phyloP scores from a whole-genome alignment of 257 asterid species.

The Solanum tacnaense region DNA sequence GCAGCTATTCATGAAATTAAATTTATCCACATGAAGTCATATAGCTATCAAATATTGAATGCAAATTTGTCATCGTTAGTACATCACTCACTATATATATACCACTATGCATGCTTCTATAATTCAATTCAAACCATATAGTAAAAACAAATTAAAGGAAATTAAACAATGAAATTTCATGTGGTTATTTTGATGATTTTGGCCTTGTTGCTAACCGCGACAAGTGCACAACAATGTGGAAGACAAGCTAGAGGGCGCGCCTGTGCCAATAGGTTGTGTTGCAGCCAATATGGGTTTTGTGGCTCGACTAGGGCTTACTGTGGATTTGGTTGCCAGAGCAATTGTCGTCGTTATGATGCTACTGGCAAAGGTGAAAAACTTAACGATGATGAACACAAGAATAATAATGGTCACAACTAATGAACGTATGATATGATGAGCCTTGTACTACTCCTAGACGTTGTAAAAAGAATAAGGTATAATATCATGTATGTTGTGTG shows the following conservation, averaged over 20 bases:
- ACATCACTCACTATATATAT: not conserved
- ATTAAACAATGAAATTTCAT: constrained; percentile 10
- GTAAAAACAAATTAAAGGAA: not conserved
- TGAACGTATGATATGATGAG: not conserved
- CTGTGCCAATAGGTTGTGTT: not conserved
- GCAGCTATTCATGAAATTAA: not conserved
- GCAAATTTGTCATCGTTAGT: not conserved
- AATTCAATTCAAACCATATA: not conserved
- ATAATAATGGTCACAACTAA: not conserved
- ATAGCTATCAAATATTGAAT: not conserved
- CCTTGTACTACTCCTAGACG: not conserved
- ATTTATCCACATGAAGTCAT: not conserved
- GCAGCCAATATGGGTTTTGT: not conserved
- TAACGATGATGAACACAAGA: not conserved
- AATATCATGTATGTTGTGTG: not conserved
- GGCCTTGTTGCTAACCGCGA: not conserved
- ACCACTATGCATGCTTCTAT: not conserved
- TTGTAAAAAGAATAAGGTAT: not conserved
- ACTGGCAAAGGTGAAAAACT: not conserved
- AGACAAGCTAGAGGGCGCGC: not conserved
- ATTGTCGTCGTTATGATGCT: not conserved
- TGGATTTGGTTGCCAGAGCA: constrained; percentile 2
- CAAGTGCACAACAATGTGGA: constrained; percentile 1
- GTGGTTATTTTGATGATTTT: not conserved
- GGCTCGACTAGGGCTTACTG: not conserved